Evolutionary conservation across 2,329 filamentous ascomycete species (phyloP).

Genomic region (Fusarium sacchari): DNA sequence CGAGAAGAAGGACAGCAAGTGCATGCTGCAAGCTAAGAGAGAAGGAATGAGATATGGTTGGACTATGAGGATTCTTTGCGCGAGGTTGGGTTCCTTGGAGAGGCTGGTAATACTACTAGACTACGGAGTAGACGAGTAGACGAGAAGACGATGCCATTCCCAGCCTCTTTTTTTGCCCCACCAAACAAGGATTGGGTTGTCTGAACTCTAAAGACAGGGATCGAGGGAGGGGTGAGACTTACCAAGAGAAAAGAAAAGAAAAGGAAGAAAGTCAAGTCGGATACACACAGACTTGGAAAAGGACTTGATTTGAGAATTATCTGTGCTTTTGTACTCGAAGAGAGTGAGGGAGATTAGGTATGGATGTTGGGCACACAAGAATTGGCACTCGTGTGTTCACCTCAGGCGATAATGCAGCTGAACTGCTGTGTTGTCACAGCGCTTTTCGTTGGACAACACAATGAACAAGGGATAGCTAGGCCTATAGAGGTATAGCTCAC

Average conservation of each 20-base stretch:
- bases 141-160: constrained; percentile 26
- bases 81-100: constrained; percentile 44
- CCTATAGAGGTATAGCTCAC: constrained; percentile 1
- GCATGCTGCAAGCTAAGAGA: constrained; percentile 45
- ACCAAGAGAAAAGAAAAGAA: constrained; percentile 8
- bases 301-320: neutral
- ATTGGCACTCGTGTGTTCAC: constrained; percentile 19
- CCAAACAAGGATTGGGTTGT: constrained; percentile 25
- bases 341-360: constrained; percentile 3
- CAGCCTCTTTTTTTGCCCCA: constrained; percentile 40
- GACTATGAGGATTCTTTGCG: constrained; percentile 40
- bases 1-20: constrained; percentile 39
- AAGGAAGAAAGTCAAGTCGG: neutral
- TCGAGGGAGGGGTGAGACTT: constrained; percentile 13
- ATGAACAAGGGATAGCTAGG: constrained; percentile 1
- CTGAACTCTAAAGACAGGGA: constrained; percentile 21
- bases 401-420: constrained; percentile 21
- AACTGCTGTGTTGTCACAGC: constrained; percentile 35
- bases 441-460: constrained; percentile 13
- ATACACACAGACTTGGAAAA: neutral
- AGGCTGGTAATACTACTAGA: constrained; percentile 40
- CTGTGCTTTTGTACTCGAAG: constrained; percentile 3
- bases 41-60: constrained; percentile 48
- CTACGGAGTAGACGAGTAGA: neutral
- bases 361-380: constrained; percentile 17